These are phyloP conservation scores for Chlorencoelia australis DNA, from an alignment of 2,329 filamentous ascomycete genomes.

Conservation along the genomic window DNA sequence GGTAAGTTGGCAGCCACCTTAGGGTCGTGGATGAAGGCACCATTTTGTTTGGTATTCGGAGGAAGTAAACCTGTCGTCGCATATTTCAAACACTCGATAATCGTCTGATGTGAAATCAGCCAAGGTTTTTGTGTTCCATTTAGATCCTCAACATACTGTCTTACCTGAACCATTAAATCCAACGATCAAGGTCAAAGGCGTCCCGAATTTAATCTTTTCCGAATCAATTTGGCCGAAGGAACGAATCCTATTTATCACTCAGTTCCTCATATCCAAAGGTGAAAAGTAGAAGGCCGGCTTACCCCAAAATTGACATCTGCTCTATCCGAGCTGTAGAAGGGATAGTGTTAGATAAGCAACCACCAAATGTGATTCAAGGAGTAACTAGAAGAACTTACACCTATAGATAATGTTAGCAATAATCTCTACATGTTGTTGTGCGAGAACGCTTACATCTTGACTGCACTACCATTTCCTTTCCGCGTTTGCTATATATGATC, in stretches of 20 bases:
- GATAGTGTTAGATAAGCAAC: no score
- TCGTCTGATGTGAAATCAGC: constrained; percentile 46
- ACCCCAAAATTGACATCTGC: constrained; percentile 77
- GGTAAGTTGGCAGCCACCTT: constrained; percentile 41
- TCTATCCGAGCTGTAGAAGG: constrained; percentile 73
- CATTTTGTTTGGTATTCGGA: constrained; percentile 76
- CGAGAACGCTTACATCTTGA: neutral
- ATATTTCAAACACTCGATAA: constrained; percentile 98
- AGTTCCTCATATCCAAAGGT: neutral
- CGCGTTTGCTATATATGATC: neutral
- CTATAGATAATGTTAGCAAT: no score
- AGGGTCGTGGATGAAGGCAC: constrained; percentile 96
- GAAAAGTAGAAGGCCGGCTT: constrained; percentile 12
- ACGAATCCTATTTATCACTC: constrained; percentile 45
- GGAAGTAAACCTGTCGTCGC: constrained; percentile 89
- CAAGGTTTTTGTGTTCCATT: neutral
- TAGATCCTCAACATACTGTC: constrained; percentile 42
- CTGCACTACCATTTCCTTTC: neutral
- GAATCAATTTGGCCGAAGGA: constrained; percentile 70
- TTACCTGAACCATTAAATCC: constrained; percentile 97
- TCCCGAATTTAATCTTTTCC: constrained; percentile 79
- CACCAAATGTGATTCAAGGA: no score
- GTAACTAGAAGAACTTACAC: neutral
- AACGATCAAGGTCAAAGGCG: constrained; percentile 89
- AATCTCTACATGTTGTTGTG: no score